Percentiles rank a stretch among this genome's conserved stretches.
Conservation (phyloP, 2,329 filamentous ascomycete genomes). For the Leptographium galeiforme region DNA sequence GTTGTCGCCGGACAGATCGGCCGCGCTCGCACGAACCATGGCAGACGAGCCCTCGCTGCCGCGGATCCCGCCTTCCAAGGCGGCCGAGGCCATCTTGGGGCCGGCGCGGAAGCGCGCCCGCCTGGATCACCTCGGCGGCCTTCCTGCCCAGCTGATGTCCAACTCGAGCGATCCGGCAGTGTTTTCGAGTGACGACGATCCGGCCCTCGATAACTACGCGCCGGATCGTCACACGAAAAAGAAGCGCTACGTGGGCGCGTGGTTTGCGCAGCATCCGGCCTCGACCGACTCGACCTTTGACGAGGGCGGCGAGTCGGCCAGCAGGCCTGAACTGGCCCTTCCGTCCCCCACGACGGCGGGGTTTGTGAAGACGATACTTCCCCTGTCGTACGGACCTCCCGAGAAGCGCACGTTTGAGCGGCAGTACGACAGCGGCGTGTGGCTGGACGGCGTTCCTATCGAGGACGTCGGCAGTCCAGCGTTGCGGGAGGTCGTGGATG, state of each 20-base stretch:
- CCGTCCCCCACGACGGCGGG: background rate
- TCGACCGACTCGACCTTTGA: constrained; percentile 11
- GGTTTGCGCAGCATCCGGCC: constrained; percentile 43
- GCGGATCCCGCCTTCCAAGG: constrained; percentile 8
- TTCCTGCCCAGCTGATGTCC: constrained; percentile 21
- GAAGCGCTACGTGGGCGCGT: constrained; percentile 50
- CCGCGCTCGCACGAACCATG: constrained; percentile 1
- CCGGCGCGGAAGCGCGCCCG: constrained; percentile 8
- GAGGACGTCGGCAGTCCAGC: constrained; percentile 19
- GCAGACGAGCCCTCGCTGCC: constrained; percentile 11
- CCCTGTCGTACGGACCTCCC: constrained; percentile 12
- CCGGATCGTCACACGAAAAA: constrained; percentile 37
- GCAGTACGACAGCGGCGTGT: constrained; percentile 53
- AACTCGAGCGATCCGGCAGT: constrained; percentile 59
- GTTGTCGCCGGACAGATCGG: background rate
- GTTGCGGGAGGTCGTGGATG: constrained; percentile 3
- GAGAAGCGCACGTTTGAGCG: constrained; percentile 41
- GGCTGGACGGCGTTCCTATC: constrained; percentile 43
- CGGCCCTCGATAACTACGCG: constrained; percentile 50
- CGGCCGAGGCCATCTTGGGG: constrained; percentile 8
- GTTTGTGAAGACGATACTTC: background rate
- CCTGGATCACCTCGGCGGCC: background rate
- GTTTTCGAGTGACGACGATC: constrained; percentile 62
- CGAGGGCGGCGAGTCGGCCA: background rate
- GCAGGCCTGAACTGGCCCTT: no score